Evolutionary conservation across 129 eudicot species (phyloP).

Genomic region (Flaveria bidentis): DNA sequence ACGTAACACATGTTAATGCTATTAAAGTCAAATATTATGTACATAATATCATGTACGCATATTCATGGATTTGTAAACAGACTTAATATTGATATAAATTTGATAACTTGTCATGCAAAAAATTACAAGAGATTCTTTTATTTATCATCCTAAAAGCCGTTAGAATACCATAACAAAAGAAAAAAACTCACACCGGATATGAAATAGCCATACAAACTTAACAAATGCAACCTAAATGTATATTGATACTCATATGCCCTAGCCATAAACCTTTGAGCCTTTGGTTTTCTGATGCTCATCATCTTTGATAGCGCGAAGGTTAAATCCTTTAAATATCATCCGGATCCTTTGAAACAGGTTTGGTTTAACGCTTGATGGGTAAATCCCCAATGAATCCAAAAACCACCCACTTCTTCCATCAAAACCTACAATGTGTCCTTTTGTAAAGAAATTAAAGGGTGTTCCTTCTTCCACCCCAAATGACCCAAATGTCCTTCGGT

Average conservation of each 20-base stretch:
- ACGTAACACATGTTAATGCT: too few relatives aligned
- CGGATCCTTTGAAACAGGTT: constrained; percentile 34
- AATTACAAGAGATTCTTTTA: constrained; percentile 1
- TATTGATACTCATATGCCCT: constrained; percentile 11
- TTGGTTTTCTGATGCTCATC: not conserved
- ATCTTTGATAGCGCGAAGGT: constrained; percentile 16
- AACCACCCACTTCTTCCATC: constrained; percentile 80
- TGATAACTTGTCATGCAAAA: not conserved
- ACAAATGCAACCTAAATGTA: not conserved
- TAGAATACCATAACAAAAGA: not conserved
- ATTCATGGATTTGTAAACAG: not conserved
- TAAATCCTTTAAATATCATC: constrained; percentile 37
- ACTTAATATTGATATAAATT: not conserved
- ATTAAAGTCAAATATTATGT: too few relatives aligned
- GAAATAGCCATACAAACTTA: not conserved
- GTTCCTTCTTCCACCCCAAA: constrained; percentile 78
- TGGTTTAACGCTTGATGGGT: constrained; percentile 33
- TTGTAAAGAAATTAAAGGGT: constrained; percentile 50
- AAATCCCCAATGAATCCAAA: constrained; percentile 65
- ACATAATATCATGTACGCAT: too few relatives aligned
- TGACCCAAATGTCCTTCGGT: constrained; percentile 62
- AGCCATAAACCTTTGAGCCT: constrained; percentile 15
- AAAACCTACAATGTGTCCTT: constrained; percentile 58
- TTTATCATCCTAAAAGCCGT: not conserved
- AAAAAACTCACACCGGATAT: not conserved